Evolutionary conservation across 371 early-diverging fungal species (phyloP).

Genomic region (Syncephalis plumigaleata): DNA sequence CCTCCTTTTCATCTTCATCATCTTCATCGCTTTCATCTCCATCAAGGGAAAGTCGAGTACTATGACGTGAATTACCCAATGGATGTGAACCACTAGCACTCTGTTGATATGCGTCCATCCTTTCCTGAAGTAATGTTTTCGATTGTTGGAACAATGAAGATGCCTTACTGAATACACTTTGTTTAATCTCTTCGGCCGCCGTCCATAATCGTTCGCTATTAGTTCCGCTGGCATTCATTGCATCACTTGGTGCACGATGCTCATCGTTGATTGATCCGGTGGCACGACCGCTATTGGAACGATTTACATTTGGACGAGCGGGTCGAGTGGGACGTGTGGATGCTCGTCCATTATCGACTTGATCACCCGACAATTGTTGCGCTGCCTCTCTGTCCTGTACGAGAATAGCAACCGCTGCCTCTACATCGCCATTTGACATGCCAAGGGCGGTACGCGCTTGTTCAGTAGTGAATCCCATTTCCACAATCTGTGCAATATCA

Average conservation of each 20-base stretch:
- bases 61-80: too few species aligned
- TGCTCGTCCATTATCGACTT: conserved; percentile 1
- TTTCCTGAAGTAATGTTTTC: neutral
- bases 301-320: conserved; percentile 7
- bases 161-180: neutral
- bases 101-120: too few species aligned
- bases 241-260: too few species aligned
- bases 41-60: too few species aligned
- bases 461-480: conserved; percentile 53
- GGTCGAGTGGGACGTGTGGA: neutral
- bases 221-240: too few species aligned
- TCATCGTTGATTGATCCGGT: too few species aligned
- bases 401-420: conserved; percentile 40
- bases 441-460: conserved; percentile 42
- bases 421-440: conserved; percentile 37
- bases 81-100: too few species aligned
- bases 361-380: too few species aligned
- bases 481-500: conserved; percentile 35
- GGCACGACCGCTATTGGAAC: too few species aligned
- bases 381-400: conserved; percentile 32
- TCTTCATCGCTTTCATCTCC: too few species aligned
- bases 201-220: too few species aligned
- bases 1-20: too few species aligned
- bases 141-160: neutral
- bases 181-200: neutral